phyloP scores from a whole-genome alignment of 2,329 filamentous ascomycete genomes.

The Claviceps arundinis region DNA sequence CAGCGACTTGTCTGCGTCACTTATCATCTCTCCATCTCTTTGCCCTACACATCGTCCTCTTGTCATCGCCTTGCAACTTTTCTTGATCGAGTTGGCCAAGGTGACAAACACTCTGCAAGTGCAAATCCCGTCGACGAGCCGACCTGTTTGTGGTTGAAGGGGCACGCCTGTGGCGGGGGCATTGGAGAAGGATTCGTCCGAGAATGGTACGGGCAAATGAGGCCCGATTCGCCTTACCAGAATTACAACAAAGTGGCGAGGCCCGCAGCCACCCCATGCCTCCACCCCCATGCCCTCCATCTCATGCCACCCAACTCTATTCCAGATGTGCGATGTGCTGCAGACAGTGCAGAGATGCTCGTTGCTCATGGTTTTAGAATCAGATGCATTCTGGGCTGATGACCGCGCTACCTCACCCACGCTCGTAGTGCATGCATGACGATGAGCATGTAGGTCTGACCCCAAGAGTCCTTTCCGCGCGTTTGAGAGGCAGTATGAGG shows the following conservation, averaged over 20 bases:
- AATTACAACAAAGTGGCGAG: conserved; percentile 3
- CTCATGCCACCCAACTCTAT: not conserved
- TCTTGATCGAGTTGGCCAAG: not conserved
- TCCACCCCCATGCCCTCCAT: not conserved
- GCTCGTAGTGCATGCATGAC: not conserved
- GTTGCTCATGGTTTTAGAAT: too few relatives aligned
- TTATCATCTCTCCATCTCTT: not conserved
- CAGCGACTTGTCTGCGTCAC: not conserved
- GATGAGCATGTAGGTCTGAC: not conserved
- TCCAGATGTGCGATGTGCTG: not conserved
- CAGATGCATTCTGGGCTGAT: not conserved
- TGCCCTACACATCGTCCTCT: not conserved
- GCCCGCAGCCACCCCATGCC: conserved; percentile 2
- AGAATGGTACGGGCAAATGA: conserved; percentile 3
- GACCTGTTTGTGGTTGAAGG: not conserved
- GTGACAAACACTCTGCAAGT: not conserved
- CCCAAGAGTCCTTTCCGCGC: not conserved
- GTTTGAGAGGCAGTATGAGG: too few relatives aligned
- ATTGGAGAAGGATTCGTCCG: not conserved
- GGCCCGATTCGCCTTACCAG: conserved; percentile 3
- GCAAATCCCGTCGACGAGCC: not conserved
- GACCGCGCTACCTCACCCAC: not conserved
- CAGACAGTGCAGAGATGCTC: too few relatives aligned
- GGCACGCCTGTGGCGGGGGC: not conserved
- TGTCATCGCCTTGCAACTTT: not conserved